A percentile compares a stretch with the other conserved stretches of the same genome.
phyloP scores from a whole-genome alignment of 1,284 basidiomycete genomes.

The Apiotrichum gracile region DNA sequence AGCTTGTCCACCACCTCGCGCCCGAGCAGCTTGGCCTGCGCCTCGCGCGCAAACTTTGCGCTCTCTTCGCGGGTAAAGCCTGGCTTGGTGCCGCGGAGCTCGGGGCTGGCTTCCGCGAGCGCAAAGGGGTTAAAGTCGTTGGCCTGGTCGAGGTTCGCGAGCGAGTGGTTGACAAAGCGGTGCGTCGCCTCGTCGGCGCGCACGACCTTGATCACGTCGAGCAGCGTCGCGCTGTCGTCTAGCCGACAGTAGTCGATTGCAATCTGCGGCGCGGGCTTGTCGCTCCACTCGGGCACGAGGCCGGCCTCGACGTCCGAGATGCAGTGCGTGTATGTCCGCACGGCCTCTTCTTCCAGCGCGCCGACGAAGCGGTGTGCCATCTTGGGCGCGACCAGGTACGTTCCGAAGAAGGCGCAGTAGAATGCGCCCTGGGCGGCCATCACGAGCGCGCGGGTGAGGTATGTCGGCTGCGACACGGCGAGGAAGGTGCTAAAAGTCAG shows the following conservation, averaged over 20 bases:
- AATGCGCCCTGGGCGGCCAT: conserved; percentile 81
- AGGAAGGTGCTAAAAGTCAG: conserved; percentile 67
- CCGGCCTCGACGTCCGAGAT: conserved; percentile 81
- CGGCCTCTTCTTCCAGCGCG: conserved; percentile 92
- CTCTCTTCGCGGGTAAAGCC: conserved; percentile 72
- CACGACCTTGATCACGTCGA: conserved; percentile 85
- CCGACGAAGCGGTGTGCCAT: conserved; percentile 91
- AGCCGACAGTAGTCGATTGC: conserved; percentile 91
- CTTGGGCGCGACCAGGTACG: conserved; percentile 74
- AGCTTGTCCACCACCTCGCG: not conserved
- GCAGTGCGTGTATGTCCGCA: conserved; percentile 76
- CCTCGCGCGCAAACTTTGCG: conserved; percentile 49
- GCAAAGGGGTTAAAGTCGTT: conserved; percentile 88
- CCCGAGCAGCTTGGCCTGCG: conserved; percentile 35
- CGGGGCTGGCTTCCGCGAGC: conserved; percentile 78
- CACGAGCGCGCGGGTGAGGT: conserved; percentile 71
- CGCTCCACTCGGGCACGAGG: conserved; percentile 74
- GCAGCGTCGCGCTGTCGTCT: conserved; percentile 61
- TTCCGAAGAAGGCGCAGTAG: conserved; percentile 83
- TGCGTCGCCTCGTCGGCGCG: conserved; percentile 90
- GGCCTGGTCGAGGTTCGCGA: conserved; percentile 71
- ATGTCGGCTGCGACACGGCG: conserved; percentile 69
- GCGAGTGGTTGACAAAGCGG: conserved; percentile 84
- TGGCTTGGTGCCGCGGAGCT: conserved; percentile 65
- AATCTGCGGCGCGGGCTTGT: conserved; percentile 71